phyloP scores from a whole-genome alignment of 306 rosid genomes.

The Prinsepia uniflora region DNA sequence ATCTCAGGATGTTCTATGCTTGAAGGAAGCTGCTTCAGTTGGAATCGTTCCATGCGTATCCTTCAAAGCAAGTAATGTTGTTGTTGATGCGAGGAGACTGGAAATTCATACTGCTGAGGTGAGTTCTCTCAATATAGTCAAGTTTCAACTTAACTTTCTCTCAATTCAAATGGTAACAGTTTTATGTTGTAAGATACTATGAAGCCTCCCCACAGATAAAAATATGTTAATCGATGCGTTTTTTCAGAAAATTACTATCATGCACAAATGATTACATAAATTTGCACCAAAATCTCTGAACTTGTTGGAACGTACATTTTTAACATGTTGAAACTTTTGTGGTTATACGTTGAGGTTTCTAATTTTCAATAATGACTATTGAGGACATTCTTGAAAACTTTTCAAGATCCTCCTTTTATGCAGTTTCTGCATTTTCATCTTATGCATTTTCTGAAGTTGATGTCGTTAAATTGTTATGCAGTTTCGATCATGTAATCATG shows the following conservation, averaged over 20 bases:
- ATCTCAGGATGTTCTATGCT: slow-evolving; percentile 25
- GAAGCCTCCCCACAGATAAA: slow-evolving; percentile 13
- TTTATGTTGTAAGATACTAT: slow-evolving; percentile 19
- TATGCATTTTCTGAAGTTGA: no score
- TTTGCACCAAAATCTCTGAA: background rate
- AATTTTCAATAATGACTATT: background rate
- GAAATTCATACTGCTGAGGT: slow-evolving; percentile 74
- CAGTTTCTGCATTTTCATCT: no score
- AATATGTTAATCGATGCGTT: background rate
- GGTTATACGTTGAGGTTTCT: no score
- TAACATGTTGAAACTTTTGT: no score
- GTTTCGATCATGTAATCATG: no score
- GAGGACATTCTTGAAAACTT: background rate
- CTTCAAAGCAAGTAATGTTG: slow-evolving; percentile 62
- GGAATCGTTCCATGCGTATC: slow-evolving; percentile 78
- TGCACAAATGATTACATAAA: background rate
- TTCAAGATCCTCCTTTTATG: background rate
- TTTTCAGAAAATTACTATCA: background rate
- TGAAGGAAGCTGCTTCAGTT: slow-evolving; percentile 90
- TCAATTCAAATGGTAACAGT: slow-evolving; percentile 11
- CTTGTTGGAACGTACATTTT: no score
- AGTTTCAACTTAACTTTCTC: slow-evolving; percentile 5
- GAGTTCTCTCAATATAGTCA: slow-evolving; percentile 29
- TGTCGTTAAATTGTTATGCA: no score
- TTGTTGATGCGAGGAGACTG: slow-evolving; percentile 65